Conservation (phyloP, 2,329 filamentous ascomycete species). For the Penicillium griseofulvum region DNA sequence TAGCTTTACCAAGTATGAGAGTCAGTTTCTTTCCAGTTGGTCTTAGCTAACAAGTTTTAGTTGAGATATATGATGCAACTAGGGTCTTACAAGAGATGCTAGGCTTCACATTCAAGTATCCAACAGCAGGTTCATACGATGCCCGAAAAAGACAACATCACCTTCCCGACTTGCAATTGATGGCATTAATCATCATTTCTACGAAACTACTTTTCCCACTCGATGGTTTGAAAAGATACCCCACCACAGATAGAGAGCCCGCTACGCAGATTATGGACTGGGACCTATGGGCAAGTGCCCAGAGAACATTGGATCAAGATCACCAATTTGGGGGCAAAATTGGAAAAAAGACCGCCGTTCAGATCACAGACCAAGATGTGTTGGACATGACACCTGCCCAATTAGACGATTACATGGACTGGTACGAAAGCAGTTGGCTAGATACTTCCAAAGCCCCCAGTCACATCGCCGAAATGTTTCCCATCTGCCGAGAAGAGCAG, state of each 20-base stretch:
- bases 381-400: constrained; percentile 59
- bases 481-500: constrained; percentile 26
- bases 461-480: constrained; percentile 45
- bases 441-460: constrained; percentile 29
- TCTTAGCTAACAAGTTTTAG: constrained; percentile 19
- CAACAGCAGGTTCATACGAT: constrained; percentile 36
- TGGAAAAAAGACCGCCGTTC: constrained; percentile 50
- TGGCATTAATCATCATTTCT: constrained; percentile 69
- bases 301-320: constrained; percentile 41
- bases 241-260: constrained; percentile 54
- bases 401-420: constrained; percentile 75
- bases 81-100: constrained; percentile 56
- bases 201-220: constrained; percentile 80
- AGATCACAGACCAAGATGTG: constrained; percentile 61
- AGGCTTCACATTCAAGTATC: constrained; percentile 58
- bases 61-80: constrained; percentile 51
- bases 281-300: constrained; percentile 62
- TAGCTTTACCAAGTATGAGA: constrained; percentile 69
- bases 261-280: constrained; percentile 67
- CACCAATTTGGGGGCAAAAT: constrained; percentile 33
- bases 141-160: constrained; percentile 44
- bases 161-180: constrained; percentile 72
- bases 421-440: constrained; percentile 67
- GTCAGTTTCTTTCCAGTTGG: background rate
- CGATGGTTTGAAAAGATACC: constrained; percentile 55